Evolutionary conservation across 2,329 filamentous ascomycete species (phyloP), one percentile per base, ranked within the genome.

Genomic region (Knoxdaviesia proteae): DNA sequence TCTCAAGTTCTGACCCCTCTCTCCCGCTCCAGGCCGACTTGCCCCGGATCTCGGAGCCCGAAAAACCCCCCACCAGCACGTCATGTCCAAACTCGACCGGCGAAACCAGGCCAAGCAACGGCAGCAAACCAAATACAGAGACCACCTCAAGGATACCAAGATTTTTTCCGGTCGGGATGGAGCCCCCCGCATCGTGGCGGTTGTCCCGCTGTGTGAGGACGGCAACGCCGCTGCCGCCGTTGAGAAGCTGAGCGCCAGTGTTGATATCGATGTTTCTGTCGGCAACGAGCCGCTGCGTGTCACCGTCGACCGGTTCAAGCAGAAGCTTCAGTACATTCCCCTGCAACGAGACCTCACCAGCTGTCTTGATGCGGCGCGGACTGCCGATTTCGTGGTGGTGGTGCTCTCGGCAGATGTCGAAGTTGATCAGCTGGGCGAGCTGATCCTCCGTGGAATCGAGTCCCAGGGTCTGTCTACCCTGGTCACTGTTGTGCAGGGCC

Each of bases 51-150:
- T 70, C 52, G 78, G 79, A 47, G 67, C 68, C 52, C 77, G 88
- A 54, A 92, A 84, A 60, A 94, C 88, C 10, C 84, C 84, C 44
- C 84, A 94, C 58, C 90, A 98, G 58, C 84, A 94, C 63, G 75
- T 94, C 62, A 88, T 94, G 83, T 93, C 86, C 46, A 98, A 96
- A 62, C 73, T 98, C 58, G 86, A 94, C 61, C 80, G 90, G 46
- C 78, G 84, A 52, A 96, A 98, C 60, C 84, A 93, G 65, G 83
- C 84, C 51, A 88, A 88, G 60, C 90, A 98, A 66, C 77, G 80
- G 58, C 82, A 88, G 53, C 65, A 81, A 47, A 68, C 77, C 51
- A 94, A 96, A 61, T 77, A 86, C 55, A 77, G 77, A 55, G 84
- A 90, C 52, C 81, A 90, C 54, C 69, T 80, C 40, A 80, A 81